A percentile compares a stretch with the other conserved stretches of the same genome.
phyloP scores from a whole-genome alignment of 2,329 filamentous ascomycete species.

The Epichloe uncinata region DNA sequence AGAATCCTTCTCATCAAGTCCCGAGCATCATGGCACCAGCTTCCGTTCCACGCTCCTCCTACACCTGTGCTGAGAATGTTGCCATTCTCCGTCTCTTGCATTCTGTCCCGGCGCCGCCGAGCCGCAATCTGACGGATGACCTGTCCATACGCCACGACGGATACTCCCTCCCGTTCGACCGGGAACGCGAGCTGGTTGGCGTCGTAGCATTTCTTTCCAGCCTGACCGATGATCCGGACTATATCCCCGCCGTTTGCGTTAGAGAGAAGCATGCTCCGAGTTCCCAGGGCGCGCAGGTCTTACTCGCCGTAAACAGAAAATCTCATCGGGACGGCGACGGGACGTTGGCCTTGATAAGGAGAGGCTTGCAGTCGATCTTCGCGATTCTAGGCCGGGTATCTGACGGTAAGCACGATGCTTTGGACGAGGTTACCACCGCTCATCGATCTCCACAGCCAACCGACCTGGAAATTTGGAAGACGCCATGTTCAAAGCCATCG shows the following conservation, averaged over 20 bases:
- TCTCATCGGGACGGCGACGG: not conserved
- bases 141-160: not conserved
- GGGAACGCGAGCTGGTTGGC: conserved; percentile 17
- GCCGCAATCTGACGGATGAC: conserved; percentile 6
- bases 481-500: conserved; percentile 14
- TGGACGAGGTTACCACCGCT: not conserved
- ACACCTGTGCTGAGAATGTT: conserved; percentile 14
- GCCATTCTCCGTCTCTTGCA: conserved; percentile 16
- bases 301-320: conserved; percentile 20
- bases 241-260: conserved; percentile 22
- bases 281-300: conserved; percentile 11
- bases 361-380: not conserved
- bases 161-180: conserved; percentile 18
- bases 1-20: not conserved
- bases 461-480: conserved; percentile 5
- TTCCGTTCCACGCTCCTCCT: not conserved
- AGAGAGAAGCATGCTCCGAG: conserved; percentile 9
- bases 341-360: not conserved
- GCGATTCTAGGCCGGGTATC: not conserved
- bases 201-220: conserved; percentile 21
- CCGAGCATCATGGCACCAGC: not conserved
- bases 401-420: not conserved
- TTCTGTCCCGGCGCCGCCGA: conserved; percentile 10
- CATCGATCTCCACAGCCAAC: not conserved
- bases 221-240: conserved; percentile 13